Evolutionary conservation across 768 basidiomycete genomes (phyloP).

Genomic region (Lyophyllum decastes): DNA sequence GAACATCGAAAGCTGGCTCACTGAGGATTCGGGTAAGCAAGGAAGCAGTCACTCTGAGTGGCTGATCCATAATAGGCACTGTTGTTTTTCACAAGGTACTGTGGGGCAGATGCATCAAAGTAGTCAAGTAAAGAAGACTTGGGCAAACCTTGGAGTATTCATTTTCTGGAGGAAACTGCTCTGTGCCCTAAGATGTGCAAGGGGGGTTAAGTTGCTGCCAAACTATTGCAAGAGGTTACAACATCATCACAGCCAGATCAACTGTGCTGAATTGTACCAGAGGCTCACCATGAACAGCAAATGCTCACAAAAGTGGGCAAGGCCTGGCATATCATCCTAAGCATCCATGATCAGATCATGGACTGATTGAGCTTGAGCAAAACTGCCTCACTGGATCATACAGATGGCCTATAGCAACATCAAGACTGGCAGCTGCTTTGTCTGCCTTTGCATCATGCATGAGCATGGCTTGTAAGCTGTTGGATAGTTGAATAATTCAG

Average conservation of each 20-base stretch:
- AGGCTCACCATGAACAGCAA: slow-evolving; percentile 86
- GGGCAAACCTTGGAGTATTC: slow-evolving; percentile 81
- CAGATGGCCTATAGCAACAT: slow-evolving; percentile 93
- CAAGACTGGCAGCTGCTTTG: slow-evolving; percentile 92
- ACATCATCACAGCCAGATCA: not conserved
- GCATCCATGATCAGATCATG: slow-evolving; percentile 5
- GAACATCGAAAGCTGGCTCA: slow-evolving; percentile 90
- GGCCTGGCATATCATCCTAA: slow-evolving; percentile 86
- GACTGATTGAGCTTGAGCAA: not conserved
- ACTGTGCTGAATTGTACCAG: not conserved
- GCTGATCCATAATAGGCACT: slow-evolving; percentile 68
- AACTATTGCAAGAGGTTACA: not conserved
- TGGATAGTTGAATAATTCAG: slow-evolving; percentile 78
- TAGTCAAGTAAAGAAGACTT: not conserved
- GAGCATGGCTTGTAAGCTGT: slow-evolving; percentile 85
- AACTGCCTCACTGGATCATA: slow-evolving; percentile 76
- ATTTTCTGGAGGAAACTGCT: slow-evolving; percentile 87
- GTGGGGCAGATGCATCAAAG: slow-evolving; percentile 13
- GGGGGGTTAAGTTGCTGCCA: not conserved
- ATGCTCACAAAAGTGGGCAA: slow-evolving; percentile 97
- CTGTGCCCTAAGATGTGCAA: slow-evolving; percentile 58
- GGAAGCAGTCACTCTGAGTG: slow-evolving; percentile 62
- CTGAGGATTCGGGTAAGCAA: slow-evolving; percentile 81
- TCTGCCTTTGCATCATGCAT: slow-evolving; percentile 86
- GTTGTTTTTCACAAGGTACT: no score